phyloP scores from a whole-genome alignment of 345 rosid species.

The Cardamine chenopodiifolia region DNA sequence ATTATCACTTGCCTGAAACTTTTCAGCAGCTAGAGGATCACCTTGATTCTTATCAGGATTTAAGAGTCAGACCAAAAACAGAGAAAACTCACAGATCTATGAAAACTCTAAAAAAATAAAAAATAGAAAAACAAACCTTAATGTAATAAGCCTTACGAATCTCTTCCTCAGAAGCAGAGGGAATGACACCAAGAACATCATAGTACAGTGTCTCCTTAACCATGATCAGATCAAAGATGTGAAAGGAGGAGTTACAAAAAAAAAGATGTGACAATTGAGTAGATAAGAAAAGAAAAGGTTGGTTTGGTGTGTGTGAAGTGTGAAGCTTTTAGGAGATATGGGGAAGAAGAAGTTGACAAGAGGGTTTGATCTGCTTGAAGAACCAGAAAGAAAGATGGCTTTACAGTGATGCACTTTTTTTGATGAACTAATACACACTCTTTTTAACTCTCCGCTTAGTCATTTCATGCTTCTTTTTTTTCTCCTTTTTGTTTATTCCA shows the following conservation, averaged over 20 bases:
- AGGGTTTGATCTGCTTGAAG: constrained; percentile 31
- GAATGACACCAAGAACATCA: constrained; percentile 95
- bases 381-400: constrained; percentile 13
- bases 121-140: constrained; percentile 51
- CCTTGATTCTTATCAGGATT: constrained; percentile 83
- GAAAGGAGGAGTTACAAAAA: background rate
- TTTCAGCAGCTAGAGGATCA: constrained; percentile 87
- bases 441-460: constrained; percentile 37
- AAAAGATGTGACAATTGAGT: background rate
- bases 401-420: constrained; percentile 38
- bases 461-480: background rate
- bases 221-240: constrained; percentile 35
- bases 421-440: constrained; percentile 27
- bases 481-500: too few relatives aligned
- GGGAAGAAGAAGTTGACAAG: constrained; percentile 34
- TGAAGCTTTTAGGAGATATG: constrained; percentile 35
- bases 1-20: constrained; percentile 71
- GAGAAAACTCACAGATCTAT: constrained; percentile 16
- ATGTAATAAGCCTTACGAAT: constrained; percentile 94
- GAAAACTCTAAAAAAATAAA: background rate
- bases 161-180: constrained; percentile 90
- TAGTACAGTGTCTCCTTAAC: constrained; percentile 83
- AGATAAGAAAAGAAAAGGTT: constrained; percentile 29
- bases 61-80: background rate
- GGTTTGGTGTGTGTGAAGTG: constrained; percentile 9